phyloP scores from a whole-genome alignment of 2,329 filamentous ascomycete genomes.

The Trichophyton equinum region DNA sequence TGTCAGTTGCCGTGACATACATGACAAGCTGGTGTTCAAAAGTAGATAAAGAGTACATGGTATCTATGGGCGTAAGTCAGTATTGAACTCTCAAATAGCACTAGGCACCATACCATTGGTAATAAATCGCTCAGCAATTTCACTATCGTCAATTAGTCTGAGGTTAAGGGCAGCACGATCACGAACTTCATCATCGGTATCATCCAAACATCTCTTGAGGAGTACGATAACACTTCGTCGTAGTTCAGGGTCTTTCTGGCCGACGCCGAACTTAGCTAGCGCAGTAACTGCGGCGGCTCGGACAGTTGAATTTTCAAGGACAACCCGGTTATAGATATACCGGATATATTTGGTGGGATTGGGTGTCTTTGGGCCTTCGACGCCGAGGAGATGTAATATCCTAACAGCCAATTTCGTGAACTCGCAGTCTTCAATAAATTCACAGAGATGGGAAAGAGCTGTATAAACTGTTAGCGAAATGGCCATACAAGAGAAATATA shows the following conservation, averaged over 20 bases:
- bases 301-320: conserved; percentile 92
- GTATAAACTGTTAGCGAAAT: conserved; percentile 6
- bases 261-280: conserved; percentile 91
- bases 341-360: conserved; percentile 98
- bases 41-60: conserved; percentile 84
- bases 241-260: conserved; percentile 89
- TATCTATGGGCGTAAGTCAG: conserved; percentile 45
- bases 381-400: conserved; percentile 83
- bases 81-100: background rate
- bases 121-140: conserved; percentile 74
- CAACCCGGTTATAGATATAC: conserved; percentile 98
- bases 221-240: conserved; percentile 91
- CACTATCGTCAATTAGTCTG: conserved; percentile 80
- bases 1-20: conserved; percentile 90
- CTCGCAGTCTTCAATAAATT: conserved; percentile 99
- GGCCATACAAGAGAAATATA: background rate
- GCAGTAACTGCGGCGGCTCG: conserved; percentile 91
- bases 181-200: conserved; percentile 93
- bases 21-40: conserved; percentile 96
- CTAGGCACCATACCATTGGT: conserved; percentile 58
- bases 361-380: conserved; percentile 87
- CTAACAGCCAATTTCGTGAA: conserved; percentile 96
- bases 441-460: conserved; percentile 88
- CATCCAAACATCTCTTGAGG: conserved; percentile 84
- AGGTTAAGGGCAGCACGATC: conserved; percentile 90